A percentile compares a stretch with the other conserved stretches of the same genome.
These are phyloP conservation scores for Pezizomycotina sp. DNA, from an alignment of 2,329 filamentous ascomycete genomes.

Conservation along the genomic window DNA sequence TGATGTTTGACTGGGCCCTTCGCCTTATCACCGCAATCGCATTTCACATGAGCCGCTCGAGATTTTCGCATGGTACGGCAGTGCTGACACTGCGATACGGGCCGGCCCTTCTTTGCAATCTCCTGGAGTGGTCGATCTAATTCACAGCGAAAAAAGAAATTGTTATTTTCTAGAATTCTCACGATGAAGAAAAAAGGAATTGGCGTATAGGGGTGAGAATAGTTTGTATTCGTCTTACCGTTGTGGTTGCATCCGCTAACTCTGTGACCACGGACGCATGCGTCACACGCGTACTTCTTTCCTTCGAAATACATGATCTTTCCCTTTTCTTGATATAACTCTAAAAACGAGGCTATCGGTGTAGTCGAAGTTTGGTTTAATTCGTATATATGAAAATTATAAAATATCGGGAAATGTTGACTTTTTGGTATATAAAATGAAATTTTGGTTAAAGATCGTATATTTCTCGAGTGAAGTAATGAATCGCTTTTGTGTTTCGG, in stretches of 20 bases:
- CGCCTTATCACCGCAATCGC: conserved; percentile 88
- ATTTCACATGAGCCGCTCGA: conserved; percentile 84
- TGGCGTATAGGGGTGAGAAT: conserved; percentile 6
- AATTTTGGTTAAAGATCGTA: too few relatives aligned
- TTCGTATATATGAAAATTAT: too few relatives aligned
- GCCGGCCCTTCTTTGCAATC: conserved; percentile 94
- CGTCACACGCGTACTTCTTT: conserved; percentile 95
- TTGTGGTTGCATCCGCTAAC: conserved; percentile 96
- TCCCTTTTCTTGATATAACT: too few relatives aligned
- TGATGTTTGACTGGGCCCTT: conserved; percentile 26
- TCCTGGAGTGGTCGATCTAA: conserved; percentile 79
- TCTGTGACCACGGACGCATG: conserved; percentile 93
- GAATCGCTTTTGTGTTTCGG: too few relatives aligned
- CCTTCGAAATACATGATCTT: conserved; percentile 90
- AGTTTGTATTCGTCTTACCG: conserved; percentile 42
- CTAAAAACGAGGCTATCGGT: too few relatives aligned
- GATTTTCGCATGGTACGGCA: conserved; percentile 94
- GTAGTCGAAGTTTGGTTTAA: too few relatives aligned
- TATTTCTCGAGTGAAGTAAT: too few relatives aligned
- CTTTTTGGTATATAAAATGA: too few relatives aligned
- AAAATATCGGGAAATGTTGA: too few relatives aligned
- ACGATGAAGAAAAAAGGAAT: conserved; percentile 16
- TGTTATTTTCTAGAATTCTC: conserved; percentile 12
- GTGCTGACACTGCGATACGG: conserved; percentile 93
- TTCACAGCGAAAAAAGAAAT: conserved; percentile 18